Evolutionary conservation across 1,284 basidiomycete genomes (phyloP), one percentile per base, ranked within the genome.

Genomic region (Laetiporus sulphureus): DNA sequence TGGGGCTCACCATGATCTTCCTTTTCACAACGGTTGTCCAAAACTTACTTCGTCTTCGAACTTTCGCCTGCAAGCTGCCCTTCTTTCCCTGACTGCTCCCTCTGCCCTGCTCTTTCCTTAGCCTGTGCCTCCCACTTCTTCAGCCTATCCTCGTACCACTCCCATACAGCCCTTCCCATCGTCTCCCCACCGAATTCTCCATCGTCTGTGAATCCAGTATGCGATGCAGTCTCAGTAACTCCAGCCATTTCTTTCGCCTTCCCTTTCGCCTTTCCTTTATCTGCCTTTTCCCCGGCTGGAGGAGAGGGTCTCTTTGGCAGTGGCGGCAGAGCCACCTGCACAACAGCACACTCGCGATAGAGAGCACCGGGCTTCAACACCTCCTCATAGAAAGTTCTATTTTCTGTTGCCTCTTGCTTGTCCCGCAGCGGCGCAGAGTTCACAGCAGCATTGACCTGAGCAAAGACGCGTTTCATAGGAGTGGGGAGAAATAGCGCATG

Each of bases 401-500:
- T n/a, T 44, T 32, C 37, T n/a, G n/a, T n/a, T n/a, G n/a, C n/a
- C 24, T 24, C 38, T 33, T 13, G 23, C 35, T 46, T 39, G 24
- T 40, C 39, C 19, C 37, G 32, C 10, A 39, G 12, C 21, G 45
- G 25, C 6, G 38, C 30, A 16, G 41, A 52, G 42, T 48, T 46
- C 13, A 62, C 38, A n/a, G 52, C 48, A 1, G 61, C 52, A n/a
- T 56, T 52, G 18, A 66, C 48, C 45, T 65, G 61, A 0, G 65
- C 60, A 30, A 55, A 45, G 15, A 56, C 55, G 40, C 53, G 53
- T 61, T 84, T 84, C 65, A 82, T 78, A 1, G 82, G 81, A 3
- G 83, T 83, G 0, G 85, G 84, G 10, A 88, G 70, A 59, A 86
- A 89, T 5, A 89, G 69, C 0, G 70, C 75, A 46, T 89, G 85